phyloP scores from a whole-genome alignment of 2,329 filamentous ascomycete species.

The Aspergillus neotritici region DNA sequence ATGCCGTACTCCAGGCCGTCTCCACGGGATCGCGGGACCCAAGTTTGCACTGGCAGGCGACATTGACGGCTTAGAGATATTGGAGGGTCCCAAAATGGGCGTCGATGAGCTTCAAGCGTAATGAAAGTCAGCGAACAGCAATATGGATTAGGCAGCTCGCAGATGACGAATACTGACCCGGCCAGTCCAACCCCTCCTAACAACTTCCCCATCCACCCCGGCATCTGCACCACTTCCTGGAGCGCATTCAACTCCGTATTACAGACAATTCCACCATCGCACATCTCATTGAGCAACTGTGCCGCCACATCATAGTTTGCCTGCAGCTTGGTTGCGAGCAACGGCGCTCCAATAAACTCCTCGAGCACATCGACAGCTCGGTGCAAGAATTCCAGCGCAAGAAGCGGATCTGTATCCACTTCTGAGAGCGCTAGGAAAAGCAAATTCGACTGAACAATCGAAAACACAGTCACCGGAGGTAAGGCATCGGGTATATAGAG shows the following conservation, averaged over 20 bases:
- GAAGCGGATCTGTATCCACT: conserved; percentile 78
- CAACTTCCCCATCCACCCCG: conserved; percentile 82
- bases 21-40: conserved; percentile 69
- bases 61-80: conserved; percentile 38
- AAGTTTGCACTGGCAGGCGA: conserved; percentile 29
- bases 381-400: conserved; percentile 91
- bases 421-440: conserved; percentile 82
- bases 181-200: conserved; percentile 82
- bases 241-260: conserved; percentile 92
- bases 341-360: conserved; percentile 83
- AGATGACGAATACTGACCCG: conserved; percentile 47
- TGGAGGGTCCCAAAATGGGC: conserved; percentile 36
- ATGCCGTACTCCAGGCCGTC: conserved; percentile 84
- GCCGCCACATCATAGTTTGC: conserved; percentile 87
- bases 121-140: neutral
- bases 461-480: conserved; percentile 84
- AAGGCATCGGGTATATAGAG: conserved; percentile 77
- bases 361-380: conserved; percentile 87
- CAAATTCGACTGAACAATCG: conserved; percentile 77
- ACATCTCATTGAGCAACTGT: conserved; percentile 91
- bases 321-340: conserved; percentile 82
- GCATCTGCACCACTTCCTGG: conserved; percentile 84
- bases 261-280: conserved; percentile 80
- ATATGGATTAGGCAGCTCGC: no score
- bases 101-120: conserved; percentile 29